Conservation (phyloP, 2,329 filamentous ascomycete genomes). For the Thelonectria blattea region DNA sequence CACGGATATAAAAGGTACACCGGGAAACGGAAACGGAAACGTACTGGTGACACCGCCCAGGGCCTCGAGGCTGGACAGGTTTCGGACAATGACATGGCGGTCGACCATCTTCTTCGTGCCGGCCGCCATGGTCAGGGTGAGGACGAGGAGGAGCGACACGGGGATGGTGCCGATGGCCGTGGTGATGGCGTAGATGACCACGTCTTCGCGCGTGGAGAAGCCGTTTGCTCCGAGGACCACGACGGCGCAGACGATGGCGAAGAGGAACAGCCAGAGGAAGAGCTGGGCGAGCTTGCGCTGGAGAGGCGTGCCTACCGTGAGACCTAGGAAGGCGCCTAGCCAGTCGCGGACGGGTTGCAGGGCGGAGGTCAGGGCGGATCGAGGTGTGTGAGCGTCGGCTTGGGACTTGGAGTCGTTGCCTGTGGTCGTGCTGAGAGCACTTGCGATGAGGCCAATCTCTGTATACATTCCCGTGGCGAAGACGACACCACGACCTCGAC, state of each 20-base stretch:
- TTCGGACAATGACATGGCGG: slow-evolving; percentile 55
- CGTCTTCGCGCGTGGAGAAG: slow-evolving; percentile 42
- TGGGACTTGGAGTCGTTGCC: slow-evolving; percentile 19
- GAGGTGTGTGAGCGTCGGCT: neutral
- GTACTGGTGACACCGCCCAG: slow-evolving; percentile 53
- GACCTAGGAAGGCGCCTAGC: slow-evolving; percentile 51
- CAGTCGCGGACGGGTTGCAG: slow-evolving; percentile 16
- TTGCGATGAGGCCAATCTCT: slow-evolving; percentile 64
- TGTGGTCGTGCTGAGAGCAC: slow-evolving; percentile 43
- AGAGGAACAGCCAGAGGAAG: slow-evolving; percentile 59
- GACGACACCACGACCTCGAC: slow-evolving; percentile 63
- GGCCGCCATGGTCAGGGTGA: slow-evolving; percentile 61
- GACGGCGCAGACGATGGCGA: slow-evolving; percentile 30
- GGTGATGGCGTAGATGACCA: slow-evolving; percentile 48
- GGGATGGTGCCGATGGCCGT: slow-evolving; percentile 53
- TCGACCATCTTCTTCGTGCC: slow-evolving; percentile 55
- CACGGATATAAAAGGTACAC: neutral
- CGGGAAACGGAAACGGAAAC: neutral
- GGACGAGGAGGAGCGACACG: slow-evolving; percentile 52
- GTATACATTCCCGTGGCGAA: slow-evolving; percentile 66
- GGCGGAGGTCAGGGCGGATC: neutral
- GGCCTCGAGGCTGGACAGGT: slow-evolving; percentile 54
- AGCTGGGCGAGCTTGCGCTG: slow-evolving; percentile 72
- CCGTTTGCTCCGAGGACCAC: slow-evolving; percentile 48
- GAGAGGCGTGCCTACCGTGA: slow-evolving; percentile 67